Base-by-base conservation (phyloP, 345 rosid species). In the Citrus glauca region DNA sequence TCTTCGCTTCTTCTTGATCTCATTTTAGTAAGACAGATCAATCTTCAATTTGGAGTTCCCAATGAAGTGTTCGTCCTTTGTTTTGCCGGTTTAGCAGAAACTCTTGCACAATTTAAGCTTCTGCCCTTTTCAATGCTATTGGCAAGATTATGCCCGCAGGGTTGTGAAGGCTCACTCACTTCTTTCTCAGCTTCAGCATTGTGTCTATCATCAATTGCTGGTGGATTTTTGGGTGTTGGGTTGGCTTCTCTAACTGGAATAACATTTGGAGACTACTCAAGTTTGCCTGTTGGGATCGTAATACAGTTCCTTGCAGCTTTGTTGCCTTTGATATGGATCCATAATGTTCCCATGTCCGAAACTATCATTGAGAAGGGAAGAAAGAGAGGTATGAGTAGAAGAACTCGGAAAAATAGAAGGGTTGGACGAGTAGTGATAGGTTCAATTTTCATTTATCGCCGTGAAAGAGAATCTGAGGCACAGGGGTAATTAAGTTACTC, bases 121-220 rank as follows among this genome's bases (percentile, higher is more conserved):
- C 93, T 95, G 60, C 98, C 98, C 0, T 95, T 93, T 71, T 84
- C 87, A 19, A 89, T 90, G 33, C 70, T 90, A 42, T 77, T 93
- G 64, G 98, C 86, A 1, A 90, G 83, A 78, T 78, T 90, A 82
- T 93, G 98, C 74, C 98, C 97, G 1, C 84, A 67, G 75, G 97
- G 98, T 2, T 94, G 91, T 71, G 97, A 91, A 88, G 98, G 97
- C 79, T 94, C 98, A 24, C 84, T 94, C n/a, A 91, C 90, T 35
- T 93, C 98, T 30, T 93, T 94, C 82, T 75, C 92, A 57, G 97
- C 98, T 55, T 91, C 98, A 6, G 57, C 87, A 24, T 57, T 93
- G 73, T 90, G 95, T 87, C 80, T 94, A 22, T 93, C 98, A n/a
- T 92, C 95, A 20, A 88, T 93, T 67, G 66, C 90, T 13, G 79